Conservation (phyloP, 192 early-diverging fungal species). For the Coemansia sp. region DNA sequence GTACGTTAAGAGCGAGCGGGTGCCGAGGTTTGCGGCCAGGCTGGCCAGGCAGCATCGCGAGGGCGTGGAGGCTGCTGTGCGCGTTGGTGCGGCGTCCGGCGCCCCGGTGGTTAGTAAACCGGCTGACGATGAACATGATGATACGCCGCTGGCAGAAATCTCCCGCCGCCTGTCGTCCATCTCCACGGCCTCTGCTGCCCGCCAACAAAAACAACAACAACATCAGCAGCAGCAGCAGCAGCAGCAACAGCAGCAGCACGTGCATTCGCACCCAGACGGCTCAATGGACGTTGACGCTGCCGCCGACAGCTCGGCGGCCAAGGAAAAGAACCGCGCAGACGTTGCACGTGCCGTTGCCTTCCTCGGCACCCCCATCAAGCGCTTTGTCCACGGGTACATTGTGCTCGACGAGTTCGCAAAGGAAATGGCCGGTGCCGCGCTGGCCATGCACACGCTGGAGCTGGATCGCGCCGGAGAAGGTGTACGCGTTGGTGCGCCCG, state of each 20-base stretch:
- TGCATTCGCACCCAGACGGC: neutral
- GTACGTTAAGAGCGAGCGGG: slow-evolving; percentile 41
- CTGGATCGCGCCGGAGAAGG: slow-evolving; percentile 26
- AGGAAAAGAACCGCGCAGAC: slow-evolving; percentile 11
- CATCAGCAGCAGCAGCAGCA: too few relatives aligned
- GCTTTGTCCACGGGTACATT: slow-evolving; percentile 60
- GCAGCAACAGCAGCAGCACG: neutral
- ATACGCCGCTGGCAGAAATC: neutral
- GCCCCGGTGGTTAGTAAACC: neutral
- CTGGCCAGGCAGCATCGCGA: slow-evolving; percentile 33
- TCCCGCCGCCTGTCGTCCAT: neutral
- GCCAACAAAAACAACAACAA: neutral
- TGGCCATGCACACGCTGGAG: slow-evolving; percentile 53
- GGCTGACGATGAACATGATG: neutral
- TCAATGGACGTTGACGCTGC: slow-evolving; percentile 1
- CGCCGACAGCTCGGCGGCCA: neutral
- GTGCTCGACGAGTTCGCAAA: slow-evolving; percentile 64
- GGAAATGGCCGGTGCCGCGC: slow-evolving; percentile 57
- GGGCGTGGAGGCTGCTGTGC: slow-evolving; percentile 46
- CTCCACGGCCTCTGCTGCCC: too few relatives aligned
- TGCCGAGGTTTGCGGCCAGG: slow-evolving; percentile 38
- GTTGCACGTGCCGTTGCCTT: slow-evolving; percentile 16
- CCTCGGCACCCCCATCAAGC: slow-evolving; percentile 44
- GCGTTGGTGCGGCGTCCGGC: slow-evolving; percentile 25
- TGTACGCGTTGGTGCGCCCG: neutral